phyloP scores from a whole-genome alignment of 352 stramenopile genomes.

The Globisporangium perplexum region DNA sequence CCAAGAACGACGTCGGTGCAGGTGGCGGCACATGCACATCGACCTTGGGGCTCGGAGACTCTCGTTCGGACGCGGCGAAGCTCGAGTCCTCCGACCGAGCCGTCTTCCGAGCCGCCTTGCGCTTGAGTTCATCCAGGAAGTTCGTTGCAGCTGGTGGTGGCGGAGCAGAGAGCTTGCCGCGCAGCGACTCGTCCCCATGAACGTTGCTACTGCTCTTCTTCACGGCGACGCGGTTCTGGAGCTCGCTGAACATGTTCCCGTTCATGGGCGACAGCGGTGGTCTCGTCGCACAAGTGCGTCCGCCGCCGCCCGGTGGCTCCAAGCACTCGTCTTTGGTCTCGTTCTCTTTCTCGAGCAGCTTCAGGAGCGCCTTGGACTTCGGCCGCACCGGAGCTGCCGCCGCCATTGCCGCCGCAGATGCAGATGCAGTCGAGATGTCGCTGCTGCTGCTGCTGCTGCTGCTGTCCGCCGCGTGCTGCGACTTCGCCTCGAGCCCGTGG shows the following conservation, averaged over 20 bases:
- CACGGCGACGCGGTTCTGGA: slow-evolving; percentile 28
- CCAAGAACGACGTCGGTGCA: slow-evolving; percentile 11
- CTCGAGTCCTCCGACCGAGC: background rate
- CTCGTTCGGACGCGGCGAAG: background rate
- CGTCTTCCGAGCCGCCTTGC: slow-evolving; percentile 5
- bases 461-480: background rate
- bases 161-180: background rate
- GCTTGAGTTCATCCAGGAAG: slow-evolving; percentile 54
- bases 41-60: background rate
- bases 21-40: background rate
- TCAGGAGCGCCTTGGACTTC: slow-evolving; percentile 48
- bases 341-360: slow-evolving; percentile 27
- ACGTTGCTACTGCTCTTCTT: background rate
- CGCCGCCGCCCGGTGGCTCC: background rate
- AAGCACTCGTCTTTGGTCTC: slow-evolving; percentile 9
- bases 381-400: slow-evolving; percentile 15
- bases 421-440: background rate
- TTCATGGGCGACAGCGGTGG: slow-evolving; percentile 6
- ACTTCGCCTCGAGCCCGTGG: slow-evolving; percentile 1
- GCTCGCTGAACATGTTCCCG: slow-evolving; percentile 31
- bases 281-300: background rate
- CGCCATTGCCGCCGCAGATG: background rate
- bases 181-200: background rate
- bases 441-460: background rate
- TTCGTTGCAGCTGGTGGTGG: slow-evolving; percentile 8